These are phyloP conservation scores for Dryas integrifolia DNA, from an alignment of 331 rosid species.

Conservation along the genomic window DNA sequence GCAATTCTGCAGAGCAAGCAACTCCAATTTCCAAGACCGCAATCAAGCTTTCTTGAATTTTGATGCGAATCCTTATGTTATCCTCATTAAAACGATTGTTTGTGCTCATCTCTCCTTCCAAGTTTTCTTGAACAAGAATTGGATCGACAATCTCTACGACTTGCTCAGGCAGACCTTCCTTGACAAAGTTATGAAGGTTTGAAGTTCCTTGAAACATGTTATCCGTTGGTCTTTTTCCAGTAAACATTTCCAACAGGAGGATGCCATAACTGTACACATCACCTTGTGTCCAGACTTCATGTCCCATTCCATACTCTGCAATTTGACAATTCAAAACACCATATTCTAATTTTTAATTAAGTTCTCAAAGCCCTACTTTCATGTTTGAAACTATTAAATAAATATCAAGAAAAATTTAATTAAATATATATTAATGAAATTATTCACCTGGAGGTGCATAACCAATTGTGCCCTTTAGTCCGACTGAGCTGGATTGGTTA, in stretches of 20 bases:
- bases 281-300: constrained; percentile 4
- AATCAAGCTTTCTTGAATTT: neutral
- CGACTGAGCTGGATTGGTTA: neutral
- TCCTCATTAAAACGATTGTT: neutral
- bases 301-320: constrained; percentile 11
- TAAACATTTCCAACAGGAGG: constrained; percentile 11
- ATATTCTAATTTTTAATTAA: neutral
- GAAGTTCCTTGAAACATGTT: constrained; percentile 7
- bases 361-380: neutral
- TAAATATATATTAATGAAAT: neutral
- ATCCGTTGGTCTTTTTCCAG: constrained; percentile 1
- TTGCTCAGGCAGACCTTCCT: neutral
- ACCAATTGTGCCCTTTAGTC: constrained; percentile 21
- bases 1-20: constrained; percentile 11
- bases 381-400: neutral
- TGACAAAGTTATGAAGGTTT: constrained; percentile 15
- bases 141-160: neutral
- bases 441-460: constrained; percentile 21
- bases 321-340: neutral
- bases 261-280: constrained; percentile 18
- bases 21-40: constrained; percentile 19
- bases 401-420: neutral
- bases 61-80: too few species aligned
- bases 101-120: neutral
- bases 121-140: neutral